A percentile compares a stretch with the other conserved stretches of the same genome.
These are phyloP conservation scores for Fusarium agapanthi DNA, from an alignment of 2,329 filamentous ascomycete genomes.

Conservation along the genomic window DNA sequence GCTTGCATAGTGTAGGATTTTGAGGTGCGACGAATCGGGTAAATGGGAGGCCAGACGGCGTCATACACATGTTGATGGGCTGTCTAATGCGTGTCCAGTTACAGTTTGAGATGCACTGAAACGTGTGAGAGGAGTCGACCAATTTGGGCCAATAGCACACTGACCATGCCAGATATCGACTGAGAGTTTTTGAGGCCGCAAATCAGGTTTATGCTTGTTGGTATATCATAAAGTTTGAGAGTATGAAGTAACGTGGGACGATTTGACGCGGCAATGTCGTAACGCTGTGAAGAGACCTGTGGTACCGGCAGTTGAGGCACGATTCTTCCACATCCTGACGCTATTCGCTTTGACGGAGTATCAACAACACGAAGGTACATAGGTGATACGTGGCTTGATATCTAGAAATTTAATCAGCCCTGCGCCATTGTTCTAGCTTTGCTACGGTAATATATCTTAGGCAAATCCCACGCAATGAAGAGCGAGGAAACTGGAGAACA, in stretches of 20 bases:
- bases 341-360: background rate
- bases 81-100: background rate
- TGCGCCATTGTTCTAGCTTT: background rate
- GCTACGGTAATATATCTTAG: background rate
- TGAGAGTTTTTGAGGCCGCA: background rate
- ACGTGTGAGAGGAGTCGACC: background rate
- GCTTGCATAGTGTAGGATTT: background rate
- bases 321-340: too few relatives aligned
- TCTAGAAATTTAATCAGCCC: rapidly evolving
- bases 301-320: background rate
- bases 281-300: background rate
- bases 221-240: background rate
- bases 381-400: background rate
- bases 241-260: background rate
- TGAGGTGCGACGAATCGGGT: slow-evolving; percentile 2
- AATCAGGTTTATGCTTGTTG: too few relatives aligned
- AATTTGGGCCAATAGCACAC: background rate
- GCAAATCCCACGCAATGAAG: background rate
- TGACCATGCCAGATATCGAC: background rate
- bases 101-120: background rate
- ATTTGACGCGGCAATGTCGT: background rate
- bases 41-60: background rate
- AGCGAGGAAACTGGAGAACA: background rate
- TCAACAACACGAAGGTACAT: background rate
- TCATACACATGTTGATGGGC: background rate